A percentile compares a stretch with the other conserved stretches of the same genome.
Conservation (phyloP, 2,329 filamentous ascomycete species). For the Byssoonygena ceratinophila region DNA sequence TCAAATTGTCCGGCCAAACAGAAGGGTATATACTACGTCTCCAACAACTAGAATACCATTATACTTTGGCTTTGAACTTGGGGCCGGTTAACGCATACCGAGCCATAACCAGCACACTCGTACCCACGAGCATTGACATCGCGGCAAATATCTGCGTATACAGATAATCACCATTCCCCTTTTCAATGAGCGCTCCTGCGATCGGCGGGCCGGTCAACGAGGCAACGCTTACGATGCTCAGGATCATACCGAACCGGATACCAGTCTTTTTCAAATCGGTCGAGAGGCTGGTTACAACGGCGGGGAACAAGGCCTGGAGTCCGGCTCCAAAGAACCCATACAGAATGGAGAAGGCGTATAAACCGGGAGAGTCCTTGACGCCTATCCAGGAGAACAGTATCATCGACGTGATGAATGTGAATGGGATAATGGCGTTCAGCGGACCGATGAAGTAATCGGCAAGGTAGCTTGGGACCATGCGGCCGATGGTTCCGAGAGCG, state of each 20-base stretch:
- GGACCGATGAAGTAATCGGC: slow-evolving; percentile 50
- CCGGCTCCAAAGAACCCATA: slow-evolving; percentile 56
- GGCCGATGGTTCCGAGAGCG: slow-evolving; percentile 49
- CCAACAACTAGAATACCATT: too few relatives aligned
- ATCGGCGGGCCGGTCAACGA: slow-evolving; percentile 47
- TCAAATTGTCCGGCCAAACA: neutral
- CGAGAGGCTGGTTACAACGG: slow-evolving; percentile 47
- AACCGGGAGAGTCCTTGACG: slow-evolving; percentile 39
- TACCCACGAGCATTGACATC: slow-evolving; percentile 36
- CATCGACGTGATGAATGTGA: slow-evolving; percentile 34
- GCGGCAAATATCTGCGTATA: slow-evolving; percentile 46
- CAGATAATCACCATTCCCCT: slow-evolving; percentile 37
- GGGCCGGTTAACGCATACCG: slow-evolving; percentile 32
- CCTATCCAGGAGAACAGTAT: slow-evolving; percentile 49
- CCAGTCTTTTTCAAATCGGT: slow-evolving; percentile 45
- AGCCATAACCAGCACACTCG: slow-evolving; percentile 33
- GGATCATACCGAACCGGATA: slow-evolving; percentile 48
- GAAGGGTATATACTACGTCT: too few relatives aligned
- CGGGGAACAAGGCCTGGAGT: slow-evolving; percentile 57
- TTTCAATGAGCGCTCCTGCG: slow-evolving; percentile 43
- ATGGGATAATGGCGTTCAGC: slow-evolving; percentile 51
- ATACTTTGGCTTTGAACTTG: slow-evolving; percentile 27
- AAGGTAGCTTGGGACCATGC: slow-evolving; percentile 48
- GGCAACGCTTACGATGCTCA: slow-evolving; percentile 45
- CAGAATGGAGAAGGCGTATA: slow-evolving; percentile 53